Base-by-base conservation (phyloP, 108 stramenopile genomes). In the Conticribra weissflogii region DNA sequence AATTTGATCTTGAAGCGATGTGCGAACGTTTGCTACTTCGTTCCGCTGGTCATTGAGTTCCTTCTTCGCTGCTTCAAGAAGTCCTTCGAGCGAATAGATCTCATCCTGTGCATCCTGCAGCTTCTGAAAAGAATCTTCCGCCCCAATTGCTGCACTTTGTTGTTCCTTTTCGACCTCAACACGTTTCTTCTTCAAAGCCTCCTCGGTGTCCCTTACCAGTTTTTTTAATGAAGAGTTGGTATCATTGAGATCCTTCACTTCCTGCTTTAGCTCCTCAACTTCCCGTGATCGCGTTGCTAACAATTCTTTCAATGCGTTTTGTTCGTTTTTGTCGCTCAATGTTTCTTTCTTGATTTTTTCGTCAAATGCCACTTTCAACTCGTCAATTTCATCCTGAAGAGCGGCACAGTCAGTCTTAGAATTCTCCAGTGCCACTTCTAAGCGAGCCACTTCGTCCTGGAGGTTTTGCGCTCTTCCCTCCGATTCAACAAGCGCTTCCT, bases 311-410 rank as follows among this genome's bases (percentile, higher is more conserved):
- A 76, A 24, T 17, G 67, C 74, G 45, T 79, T 30, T 18, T 72
- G 23, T 54, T 72, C 54, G 0, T 46, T 60, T 21, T 63, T 30
- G 18, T 29, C 55, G 21, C 63, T 67, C 4, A 33, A 47, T 45
- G 27, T 83, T 33, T 81, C 59, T 47, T 79, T 66, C 22, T 72
- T 88, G 36, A 54, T 66, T 2, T 60, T 56, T 34, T 85, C 89
- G 63, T 95, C 94, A 72, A 92, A 92, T 19, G 88, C 75, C 32
- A 77, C 56, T 36, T 84, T 84, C 58, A 95, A 79, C 4, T 84
- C 89, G 19, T 90, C 90, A 64, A 94, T 69, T 71, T 94, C 93
- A 2, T 83, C 75, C 41, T 86, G 71, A 23, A 89, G 46, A 3
- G 75, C 58, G 41, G 85, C 78, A 34, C 79, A 75, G 76, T 94